Conservation (phyloP, 768 basidiomycete species). For the Psilocybe cubensis region DNA sequence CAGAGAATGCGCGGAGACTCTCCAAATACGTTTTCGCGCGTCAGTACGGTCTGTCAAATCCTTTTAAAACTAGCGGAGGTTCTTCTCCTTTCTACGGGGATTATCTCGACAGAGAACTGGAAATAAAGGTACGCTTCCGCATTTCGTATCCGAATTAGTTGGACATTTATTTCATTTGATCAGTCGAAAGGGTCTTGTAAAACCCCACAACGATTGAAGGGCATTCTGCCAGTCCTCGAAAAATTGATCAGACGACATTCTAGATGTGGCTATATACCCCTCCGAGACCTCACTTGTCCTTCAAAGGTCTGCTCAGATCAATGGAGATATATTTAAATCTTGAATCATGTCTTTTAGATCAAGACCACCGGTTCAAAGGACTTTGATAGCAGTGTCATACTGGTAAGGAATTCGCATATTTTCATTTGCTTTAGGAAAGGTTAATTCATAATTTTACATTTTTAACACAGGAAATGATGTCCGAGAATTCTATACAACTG, state of each 20-base stretch:
- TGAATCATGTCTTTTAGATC: conserved; percentile 36
- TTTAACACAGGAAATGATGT: conserved; percentile 71
- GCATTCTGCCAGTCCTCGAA: conserved; percentile 54
- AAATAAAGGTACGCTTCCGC: conserved; percentile 61
- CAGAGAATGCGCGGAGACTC: conserved; percentile 59
- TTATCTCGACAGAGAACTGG: conserved; percentile 63
- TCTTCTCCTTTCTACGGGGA: conserved; percentile 45
- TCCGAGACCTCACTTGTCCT: conserved; percentile 70
- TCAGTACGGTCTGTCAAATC: conserved; percentile 68
- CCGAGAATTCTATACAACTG: conserved; percentile 62
- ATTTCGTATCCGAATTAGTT: background rate
- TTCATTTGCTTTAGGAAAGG: background rate
- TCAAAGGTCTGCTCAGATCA: conserved; percentile 58
- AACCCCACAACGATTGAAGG: conserved; percentile 76
- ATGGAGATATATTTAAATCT: background rate
- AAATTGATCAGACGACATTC: conserved; percentile 68
- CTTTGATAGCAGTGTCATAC: conserved; percentile 65
- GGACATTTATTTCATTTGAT: background rate
- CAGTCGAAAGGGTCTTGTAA: conserved; percentile 48
- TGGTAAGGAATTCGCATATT: conserved; percentile 42
- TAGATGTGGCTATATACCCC: conserved; percentile 69
- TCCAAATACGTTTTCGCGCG: conserved; percentile 87
- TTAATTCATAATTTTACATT: background rate
- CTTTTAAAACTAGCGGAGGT: conserved; percentile 44
- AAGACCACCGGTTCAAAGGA: conserved; percentile 37